Evolutionary conservation across 202 grass and related monocot species (phyloP).

Genomic region (Setaria italica): DNA sequence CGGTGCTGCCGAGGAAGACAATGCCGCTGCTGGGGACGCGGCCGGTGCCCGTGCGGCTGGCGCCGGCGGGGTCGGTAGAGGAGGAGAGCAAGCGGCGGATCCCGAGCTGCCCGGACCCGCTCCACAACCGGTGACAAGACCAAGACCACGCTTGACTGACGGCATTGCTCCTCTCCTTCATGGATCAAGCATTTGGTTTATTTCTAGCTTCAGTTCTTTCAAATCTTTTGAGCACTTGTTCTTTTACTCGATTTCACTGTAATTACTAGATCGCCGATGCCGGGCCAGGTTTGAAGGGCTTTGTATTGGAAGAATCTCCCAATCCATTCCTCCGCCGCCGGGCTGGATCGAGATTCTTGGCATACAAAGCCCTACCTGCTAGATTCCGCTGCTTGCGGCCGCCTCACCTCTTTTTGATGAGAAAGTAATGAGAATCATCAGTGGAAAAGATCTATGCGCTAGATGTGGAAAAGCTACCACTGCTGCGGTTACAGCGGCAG

Average conservation of each 20-base stretch:
- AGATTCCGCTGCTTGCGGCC: neutral
- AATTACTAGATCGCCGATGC: slow-evolving; percentile 24
- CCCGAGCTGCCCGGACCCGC: slow-evolving; percentile 51
- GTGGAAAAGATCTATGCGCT: neutral
- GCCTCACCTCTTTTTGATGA: neutral
- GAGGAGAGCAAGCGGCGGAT: slow-evolving; percentile 51
- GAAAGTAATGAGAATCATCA: neutral
- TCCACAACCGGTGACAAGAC: slow-evolving; percentile 48
- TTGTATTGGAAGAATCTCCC: slow-evolving; percentile 63
- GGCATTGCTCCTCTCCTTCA: neutral
- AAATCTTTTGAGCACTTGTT: neutral
- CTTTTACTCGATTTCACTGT: neutral
- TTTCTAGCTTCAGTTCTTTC: neutral
- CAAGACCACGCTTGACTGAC: neutral
- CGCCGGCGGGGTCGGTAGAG: neutral
- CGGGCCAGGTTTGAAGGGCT: slow-evolving; percentile 19
- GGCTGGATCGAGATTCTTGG: slow-evolving; percentile 51
- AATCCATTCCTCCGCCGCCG: slow-evolving; percentile 5
- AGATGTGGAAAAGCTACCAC: slow-evolving; percentile 14
- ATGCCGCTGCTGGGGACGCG: slow-evolving; percentile 11
- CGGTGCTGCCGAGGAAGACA: neutral
- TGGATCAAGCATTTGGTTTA: slow-evolving; percentile 12
- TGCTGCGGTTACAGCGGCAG: neutral
- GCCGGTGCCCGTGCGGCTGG: neutral
- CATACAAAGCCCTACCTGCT: slow-evolving; percentile 45